phyloP scores from a whole-genome alignment of 2,329 filamentous ascomycete species.

The Fusarium drepaniforme region DNA sequence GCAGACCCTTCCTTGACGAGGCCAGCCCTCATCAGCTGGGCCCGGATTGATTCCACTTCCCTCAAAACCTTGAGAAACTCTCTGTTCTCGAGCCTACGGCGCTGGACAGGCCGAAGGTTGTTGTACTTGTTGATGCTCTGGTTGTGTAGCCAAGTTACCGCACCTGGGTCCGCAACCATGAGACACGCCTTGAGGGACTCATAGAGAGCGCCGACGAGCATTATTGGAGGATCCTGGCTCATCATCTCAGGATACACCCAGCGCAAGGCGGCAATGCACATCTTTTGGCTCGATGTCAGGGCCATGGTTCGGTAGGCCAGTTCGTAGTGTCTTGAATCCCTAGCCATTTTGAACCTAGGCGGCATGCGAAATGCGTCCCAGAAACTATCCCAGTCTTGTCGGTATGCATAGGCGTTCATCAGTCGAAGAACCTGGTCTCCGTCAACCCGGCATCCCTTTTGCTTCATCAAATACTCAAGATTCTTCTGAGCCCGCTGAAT shows the following conservation, averaged over 20 bases:
- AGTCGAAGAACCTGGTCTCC: constrained; percentile 55
- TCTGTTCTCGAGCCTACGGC: constrained; percentile 43
- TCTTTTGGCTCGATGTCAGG: constrained; percentile 54
- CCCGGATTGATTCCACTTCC: constrained; percentile 46
- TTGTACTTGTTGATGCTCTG: constrained; percentile 13
- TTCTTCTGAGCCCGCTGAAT: constrained; percentile 57
- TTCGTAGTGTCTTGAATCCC: constrained; percentile 67
- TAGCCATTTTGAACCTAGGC: constrained; percentile 60
- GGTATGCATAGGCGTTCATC: constrained; percentile 59
- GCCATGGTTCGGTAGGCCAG: constrained; percentile 65
- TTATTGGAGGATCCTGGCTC: constrained; percentile 64
- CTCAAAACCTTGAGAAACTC: constrained; percentile 50
- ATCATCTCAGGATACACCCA: constrained; percentile 71
- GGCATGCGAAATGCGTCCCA: constrained; percentile 72
- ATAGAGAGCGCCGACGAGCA: constrained; percentile 57
- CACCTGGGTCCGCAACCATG: constrained; percentile 63
- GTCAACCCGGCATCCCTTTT: constrained; percentile 53
- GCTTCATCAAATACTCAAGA: constrained; percentile 59
- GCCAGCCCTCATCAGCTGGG: constrained; percentile 8
- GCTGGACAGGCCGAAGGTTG: constrained; percentile 20
- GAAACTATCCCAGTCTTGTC: constrained; percentile 66
- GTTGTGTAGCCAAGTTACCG: constrained; percentile 49
- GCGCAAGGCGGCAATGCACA: constrained; percentile 62
- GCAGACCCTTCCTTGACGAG: neutral
- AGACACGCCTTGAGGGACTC: constrained; percentile 67